Base-by-base conservation (phyloP, 1,284 basidiomycete genomes). In the Pseudozyma tsukubaensis region DNA sequence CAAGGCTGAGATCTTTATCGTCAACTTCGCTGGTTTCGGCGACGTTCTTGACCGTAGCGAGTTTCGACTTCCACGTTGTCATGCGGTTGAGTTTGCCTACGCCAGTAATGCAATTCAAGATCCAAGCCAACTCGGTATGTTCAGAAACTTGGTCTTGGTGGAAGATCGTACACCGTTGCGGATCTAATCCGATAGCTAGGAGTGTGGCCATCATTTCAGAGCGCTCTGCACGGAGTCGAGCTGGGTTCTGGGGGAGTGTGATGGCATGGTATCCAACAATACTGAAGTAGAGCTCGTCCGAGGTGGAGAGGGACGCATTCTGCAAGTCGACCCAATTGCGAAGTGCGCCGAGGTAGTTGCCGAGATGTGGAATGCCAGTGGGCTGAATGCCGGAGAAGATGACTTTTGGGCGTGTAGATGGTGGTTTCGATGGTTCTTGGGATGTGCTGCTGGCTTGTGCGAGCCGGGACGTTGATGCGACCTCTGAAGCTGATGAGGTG, bases 1-100 rank as follows among this genome's bases (percentile, higher is more conserved):
- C 95, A 0, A 91, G 88, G 63, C 93, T 92, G 1, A 97, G 88
- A 61, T 92, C 86, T 0, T 90, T 90, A 67, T 96, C 94, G 78
- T 93, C 90, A 5, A 94, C 88, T 72, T 93, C 91, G 8, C 90
- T 89, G 72, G 91, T 89, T 3, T 91, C 89, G 0, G 56, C 57
- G 12, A 32, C 61, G 78, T 94, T 92, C 43, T 91, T 88, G 4
- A 90, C 89, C 3, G 89, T 88, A 3, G 91, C 92, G 1, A 96
- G 85, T 69, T 92, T 91, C 12, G 91, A 89, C 92, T 96, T 97
- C 94, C 94, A 97, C 0, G 94, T 95, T 2, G 94, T 97, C 94
- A 97, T 96, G 43, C 94, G 87, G 40, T 90, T 89, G 11, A 98
- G 86, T 76, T 90, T 90, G 8, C 94, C 94, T 47, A 96, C 88